phyloP scores from a whole-genome alignment of 1,139 yeast genomes.

The Saccharomyces hybrid region DNA sequence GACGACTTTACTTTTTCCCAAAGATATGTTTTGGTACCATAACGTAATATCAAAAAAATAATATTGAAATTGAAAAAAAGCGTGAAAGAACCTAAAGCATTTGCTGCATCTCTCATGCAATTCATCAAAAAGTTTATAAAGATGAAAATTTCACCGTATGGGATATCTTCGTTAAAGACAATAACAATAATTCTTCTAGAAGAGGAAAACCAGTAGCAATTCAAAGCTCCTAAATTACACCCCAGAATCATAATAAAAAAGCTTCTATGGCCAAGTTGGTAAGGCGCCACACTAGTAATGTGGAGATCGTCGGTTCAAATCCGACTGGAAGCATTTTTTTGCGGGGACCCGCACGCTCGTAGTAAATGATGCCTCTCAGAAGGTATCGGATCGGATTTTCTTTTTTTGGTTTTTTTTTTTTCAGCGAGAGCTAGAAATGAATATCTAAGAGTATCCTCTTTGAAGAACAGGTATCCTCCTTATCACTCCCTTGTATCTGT shows the following conservation, averaged over 20 bases:
- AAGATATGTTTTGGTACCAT: not conserved
- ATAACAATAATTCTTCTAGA: not conserved
- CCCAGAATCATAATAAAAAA: not conserved
- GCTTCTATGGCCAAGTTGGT: constrained; percentile 26
- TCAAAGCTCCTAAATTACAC: not conserved
- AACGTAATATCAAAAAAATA: not conserved
- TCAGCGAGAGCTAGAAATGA: not conserved
- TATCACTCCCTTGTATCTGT: not conserved
- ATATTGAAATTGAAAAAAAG: not conserved
- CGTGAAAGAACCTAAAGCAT: not conserved
- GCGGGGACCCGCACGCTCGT: not conserved
- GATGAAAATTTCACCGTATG: not conserved
- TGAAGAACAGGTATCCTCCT: not conserved
- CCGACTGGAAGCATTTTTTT: constrained; percentile 18
- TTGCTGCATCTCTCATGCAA: not conserved
- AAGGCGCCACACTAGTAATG: constrained; percentile 24
- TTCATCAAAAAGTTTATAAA: not conserved
- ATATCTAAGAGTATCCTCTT: not conserved
- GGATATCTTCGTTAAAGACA: too few relatives aligned
- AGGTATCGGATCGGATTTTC: not conserved
- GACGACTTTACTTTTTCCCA: not conserved
- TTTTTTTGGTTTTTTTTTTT: not conserved
- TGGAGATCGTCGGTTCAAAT: constrained; percentile 21
- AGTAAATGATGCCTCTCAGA: not conserved
- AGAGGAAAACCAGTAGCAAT: not conserved